A percentile compares a stretch with the other conserved stretches of the same genome.
These are phyloP conservation scores for Heimioporus sp. DNA, from an alignment of 768 basidiomycete genomes.

Conservation along the genomic window DNA sequence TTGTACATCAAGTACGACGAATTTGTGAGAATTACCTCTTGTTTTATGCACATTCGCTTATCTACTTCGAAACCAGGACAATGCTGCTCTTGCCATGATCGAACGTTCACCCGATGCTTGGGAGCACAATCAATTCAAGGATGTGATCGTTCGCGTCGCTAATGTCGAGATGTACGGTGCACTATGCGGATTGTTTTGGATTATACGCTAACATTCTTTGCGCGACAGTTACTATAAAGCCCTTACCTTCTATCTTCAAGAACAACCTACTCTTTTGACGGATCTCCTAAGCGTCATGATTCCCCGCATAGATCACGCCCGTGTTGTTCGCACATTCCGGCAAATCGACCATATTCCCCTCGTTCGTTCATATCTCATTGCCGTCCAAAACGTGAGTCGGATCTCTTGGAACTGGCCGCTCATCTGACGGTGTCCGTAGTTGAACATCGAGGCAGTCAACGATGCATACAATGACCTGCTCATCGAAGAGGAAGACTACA, in stretches of 20 bases:
- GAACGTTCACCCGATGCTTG: constrained; percentile 97
- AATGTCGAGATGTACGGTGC: constrained; percentile 89
- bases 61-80: constrained; percentile 57
- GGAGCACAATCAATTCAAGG: constrained; percentile 99
- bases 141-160: constrained; percentile 92
- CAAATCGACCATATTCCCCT: constrained; percentile 95
- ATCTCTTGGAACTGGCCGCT: background rate
- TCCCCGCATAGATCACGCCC: constrained; percentile 90
- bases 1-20: constrained; percentile 98
- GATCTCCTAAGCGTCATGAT: constrained; percentile 92
- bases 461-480: constrained; percentile 98
- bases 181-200: background rate
- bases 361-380: constrained; percentile 94
- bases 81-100: constrained; percentile 98
- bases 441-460: constrained; percentile 96
- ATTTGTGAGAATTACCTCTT: constrained; percentile 50
- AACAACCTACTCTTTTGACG: constrained; percentile 90
- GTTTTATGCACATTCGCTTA: background rate
- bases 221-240: constrained; percentile 85
- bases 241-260: constrained; percentile 89
- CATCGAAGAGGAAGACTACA: constrained; percentile 99
- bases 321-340: constrained; percentile 94
- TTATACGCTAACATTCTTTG: constrained; percentile 3
- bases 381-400: constrained; percentile 81
- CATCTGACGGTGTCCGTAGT: constrained; percentile 41